Evolutionary conservation across 768 basidiomycete genomes (phyloP), one percentile per base, ranked within the genome.

Genomic region (Pholiota molesta): DNA sequence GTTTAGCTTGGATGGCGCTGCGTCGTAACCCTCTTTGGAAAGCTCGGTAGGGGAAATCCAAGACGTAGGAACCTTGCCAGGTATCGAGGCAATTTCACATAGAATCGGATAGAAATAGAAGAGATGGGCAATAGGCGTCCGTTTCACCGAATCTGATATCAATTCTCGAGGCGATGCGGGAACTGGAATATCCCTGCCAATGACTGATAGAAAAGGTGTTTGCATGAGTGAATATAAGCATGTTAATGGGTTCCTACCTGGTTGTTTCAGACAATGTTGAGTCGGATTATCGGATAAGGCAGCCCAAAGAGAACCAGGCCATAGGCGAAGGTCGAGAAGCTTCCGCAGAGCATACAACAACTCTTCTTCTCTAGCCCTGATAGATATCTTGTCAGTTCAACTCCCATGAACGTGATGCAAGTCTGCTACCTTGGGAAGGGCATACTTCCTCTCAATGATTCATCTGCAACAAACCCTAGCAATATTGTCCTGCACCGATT

Each of bases 361-460:
- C 67, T 98, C 97, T 67, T 97, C 94, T 73, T 98, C 95, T 26
- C 94, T 83, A 0, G 87, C 85, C 58, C 95, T 95, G 44, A 0
- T 33, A 21, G 37, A 51, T 61, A 40, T 47, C 47, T 23, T 19
- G 55, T 31, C 45, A 39, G 17, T 33, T 37, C 49, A 59, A 21
- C 51, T n/a, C n/a, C n/a, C n/a, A n/a, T n/a, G n/a, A n/a, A n/a
- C n/a, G n/a, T n/a, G n/a, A n/a, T n/a, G n/a, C n/a, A n/a, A n/a
- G n/a, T n/a, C n/a, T n/a, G n/a, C n/a, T n/a, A n/a, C 93, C 94
- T 85, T 45, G 93, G 87, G 75, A 97, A 96, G 1, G 97, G 97
- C 61, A 96, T 78, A 62, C 83, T 85, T 1, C 96, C 95, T n/a
- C 96, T 84, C 33, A 98, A 69, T 2, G 86, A 83, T 65, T 91